Evolutionary conservation across 805 yeast genomes (phyloP).

Genomic region (Starmerella geochares): DNA sequence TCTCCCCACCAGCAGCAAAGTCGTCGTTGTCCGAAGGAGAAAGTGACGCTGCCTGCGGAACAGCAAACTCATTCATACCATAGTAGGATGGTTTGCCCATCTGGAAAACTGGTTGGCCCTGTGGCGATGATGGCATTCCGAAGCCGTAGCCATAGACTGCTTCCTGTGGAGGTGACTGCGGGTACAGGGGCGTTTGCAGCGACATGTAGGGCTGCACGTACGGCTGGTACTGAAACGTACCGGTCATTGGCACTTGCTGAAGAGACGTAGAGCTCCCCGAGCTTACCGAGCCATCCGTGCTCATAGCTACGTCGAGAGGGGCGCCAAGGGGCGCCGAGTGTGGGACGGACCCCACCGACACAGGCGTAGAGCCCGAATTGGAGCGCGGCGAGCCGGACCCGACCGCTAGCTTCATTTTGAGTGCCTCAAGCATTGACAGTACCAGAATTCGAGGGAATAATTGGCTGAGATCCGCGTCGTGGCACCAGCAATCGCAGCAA

Average conservation of each 20-base stretch:
- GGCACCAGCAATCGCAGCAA: not conserved
- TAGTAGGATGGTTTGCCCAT: not conserved
- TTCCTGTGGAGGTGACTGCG: constrained; percentile 21
- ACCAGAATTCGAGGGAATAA: not conserved
- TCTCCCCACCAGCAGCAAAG: constrained; percentile 12
- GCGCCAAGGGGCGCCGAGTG: not conserved
- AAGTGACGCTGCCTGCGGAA: not conserved
- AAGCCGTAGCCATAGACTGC: constrained; percentile 3
- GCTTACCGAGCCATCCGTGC: constrained; percentile 1
- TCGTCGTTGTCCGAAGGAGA: not conserved
- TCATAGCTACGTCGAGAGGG: not conserved
- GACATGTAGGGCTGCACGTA: constrained; percentile 1
- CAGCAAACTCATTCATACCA: constrained; percentile 11
- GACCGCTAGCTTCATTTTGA: constrained; percentile 3
- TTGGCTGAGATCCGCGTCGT: not conserved
- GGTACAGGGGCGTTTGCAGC: constrained; percentile 8
- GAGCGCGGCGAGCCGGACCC: constrained; percentile 6
- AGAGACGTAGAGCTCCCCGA: not conserved
- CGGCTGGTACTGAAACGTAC: not conserved
- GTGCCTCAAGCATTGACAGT: constrained; percentile 3
- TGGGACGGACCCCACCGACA: not conserved
- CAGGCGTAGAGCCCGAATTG: constrained; percentile 1
- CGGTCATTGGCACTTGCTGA: not conserved
- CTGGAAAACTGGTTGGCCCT: not conserved
- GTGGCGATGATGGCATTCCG: constrained; percentile 5